Conservation (phyloP, 164 flowering plant genomes). For the Warburgia ugandensis region DNA sequence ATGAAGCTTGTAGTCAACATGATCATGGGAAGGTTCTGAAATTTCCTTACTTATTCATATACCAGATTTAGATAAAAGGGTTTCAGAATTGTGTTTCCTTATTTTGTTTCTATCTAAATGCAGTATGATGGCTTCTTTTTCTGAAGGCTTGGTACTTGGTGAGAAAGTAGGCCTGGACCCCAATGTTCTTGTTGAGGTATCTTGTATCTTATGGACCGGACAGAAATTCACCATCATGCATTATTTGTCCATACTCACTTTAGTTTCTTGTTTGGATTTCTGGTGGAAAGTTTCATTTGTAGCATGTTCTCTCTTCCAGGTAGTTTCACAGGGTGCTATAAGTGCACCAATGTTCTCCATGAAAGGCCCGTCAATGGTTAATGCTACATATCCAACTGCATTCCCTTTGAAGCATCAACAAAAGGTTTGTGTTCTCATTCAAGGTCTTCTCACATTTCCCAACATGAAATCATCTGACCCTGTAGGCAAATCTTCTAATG, state of each 20-base stretch:
- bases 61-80: too few species aligned
- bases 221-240: too few species aligned
- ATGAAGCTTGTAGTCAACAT: constrained; percentile 97
- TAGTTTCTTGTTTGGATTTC: too few species aligned
- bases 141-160: constrained; percentile 87
- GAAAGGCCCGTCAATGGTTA: constrained; percentile 89
- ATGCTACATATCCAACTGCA: constrained; percentile 77
- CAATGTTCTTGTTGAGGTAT: constrained; percentile 67
- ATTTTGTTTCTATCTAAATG: too few species aligned
- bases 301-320: constrained; percentile 37
- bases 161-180: constrained; percentile 90
- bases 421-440: constrained; percentile 44
- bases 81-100: too few species aligned
- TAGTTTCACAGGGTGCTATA: constrained; percentile 85
- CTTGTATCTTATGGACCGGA: too few species aligned
- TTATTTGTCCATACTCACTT: too few species aligned
- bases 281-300: too few species aligned
- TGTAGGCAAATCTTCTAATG: constrained; percentile 4
- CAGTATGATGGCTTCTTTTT: constrained; percentile 97
- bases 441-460: not conserved
- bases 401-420: constrained; percentile 96
- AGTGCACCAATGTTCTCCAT: constrained; percentile 88
- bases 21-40: constrained; percentile 99
- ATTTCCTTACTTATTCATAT: too few species aligned
- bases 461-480: too few species aligned